phyloP scores from a whole-genome alignment of 2,329 filamentous ascomycete genomes.

The Ceratocystiopsis brevicomis region DNA sequence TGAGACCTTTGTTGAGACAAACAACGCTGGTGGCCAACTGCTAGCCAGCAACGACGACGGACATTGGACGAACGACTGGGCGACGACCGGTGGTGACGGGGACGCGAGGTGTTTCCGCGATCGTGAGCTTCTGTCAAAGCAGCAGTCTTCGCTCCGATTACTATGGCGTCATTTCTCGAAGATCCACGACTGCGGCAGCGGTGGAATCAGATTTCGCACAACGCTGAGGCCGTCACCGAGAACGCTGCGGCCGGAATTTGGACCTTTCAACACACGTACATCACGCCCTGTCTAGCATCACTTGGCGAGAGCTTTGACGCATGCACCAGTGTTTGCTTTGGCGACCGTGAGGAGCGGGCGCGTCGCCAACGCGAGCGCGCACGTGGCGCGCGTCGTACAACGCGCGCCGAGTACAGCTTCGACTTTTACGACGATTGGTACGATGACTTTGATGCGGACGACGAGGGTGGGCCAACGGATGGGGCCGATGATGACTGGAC shows the following conservation, averaged over 20 bases:
- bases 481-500: slow-evolving; percentile 18
- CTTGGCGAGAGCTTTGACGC: slow-evolving; percentile 49
- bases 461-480: slow-evolving; percentile 12
- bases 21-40: no score
- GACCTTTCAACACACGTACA: slow-evolving; percentile 69
- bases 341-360: slow-evolving; percentile 54
- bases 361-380: slow-evolving; percentile 49
- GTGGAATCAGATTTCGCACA: slow-evolving; percentile 73
- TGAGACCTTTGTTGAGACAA: no score
- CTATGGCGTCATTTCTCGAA: slow-evolving; percentile 40
- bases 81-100: no score
- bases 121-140: no score
- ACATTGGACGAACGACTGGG: no score
- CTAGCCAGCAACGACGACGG: no score
- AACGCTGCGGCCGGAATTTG: slow-evolving; percentile 83
- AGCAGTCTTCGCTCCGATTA: no score
- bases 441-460: slow-evolving; percentile 60
- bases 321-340: slow-evolving; percentile 52
- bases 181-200: slow-evolving; percentile 84
- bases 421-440: slow-evolving; percentile 99
- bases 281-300: slow-evolving; percentile 59
- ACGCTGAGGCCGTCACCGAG: slow-evolving; percentile 74
- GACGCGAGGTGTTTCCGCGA: no score
- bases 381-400: slow-evolving; percentile 26
- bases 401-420: slow-evolving; percentile 63